Evolutionary conservation across 805 yeast species (phyloP).

Genomic region (Blastobotrys muscicola): DNA sequence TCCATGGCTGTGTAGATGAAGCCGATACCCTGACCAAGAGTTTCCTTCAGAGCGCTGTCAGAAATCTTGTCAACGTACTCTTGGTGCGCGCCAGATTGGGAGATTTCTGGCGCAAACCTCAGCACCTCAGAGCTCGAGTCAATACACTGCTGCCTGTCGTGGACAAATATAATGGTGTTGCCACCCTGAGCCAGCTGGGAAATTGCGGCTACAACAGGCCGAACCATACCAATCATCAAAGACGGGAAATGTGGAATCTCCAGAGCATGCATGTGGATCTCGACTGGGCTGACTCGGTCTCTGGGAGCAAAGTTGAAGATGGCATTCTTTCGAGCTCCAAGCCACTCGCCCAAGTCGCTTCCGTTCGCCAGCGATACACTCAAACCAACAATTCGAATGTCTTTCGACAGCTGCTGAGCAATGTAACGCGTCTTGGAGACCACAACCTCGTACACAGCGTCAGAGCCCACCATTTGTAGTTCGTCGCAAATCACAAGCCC

Average conservation of each 20-base stretch:
- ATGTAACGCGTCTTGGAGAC: slow-evolving; percentile 66
- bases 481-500: slow-evolving; percentile 68
- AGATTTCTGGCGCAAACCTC: slow-evolving; percentile 29
- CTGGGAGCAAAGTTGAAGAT: slow-evolving; percentile 63
- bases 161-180: slow-evolving; percentile 45
- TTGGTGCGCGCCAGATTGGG: slow-evolving; percentile 32
- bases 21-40: slow-evolving; percentile 55
- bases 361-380: slow-evolving; percentile 65
- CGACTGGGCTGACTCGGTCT: slow-evolving; percentile 47
- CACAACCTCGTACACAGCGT: slow-evolving; percentile 58
- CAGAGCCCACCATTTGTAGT: slow-evolving; percentile 55
- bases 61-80: slow-evolving; percentile 33
- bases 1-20: slow-evolving; percentile 50
- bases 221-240: slow-evolving; percentile 40
- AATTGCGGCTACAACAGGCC: slow-evolving; percentile 38
- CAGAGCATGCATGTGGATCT: slow-evolving; percentile 42
- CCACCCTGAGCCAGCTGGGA: slow-evolving; percentile 21
- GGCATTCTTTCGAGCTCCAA: slow-evolving; percentile 53
- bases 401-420: slow-evolving; percentile 50
- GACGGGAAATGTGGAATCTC: slow-evolving; percentile 44
- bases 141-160: slow-evolving; percentile 45
- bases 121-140: slow-evolving; percentile 42
- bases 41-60: slow-evolving; percentile 38
- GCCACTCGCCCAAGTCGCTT: slow-evolving; percentile 76
- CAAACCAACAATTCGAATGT: slow-evolving; percentile 58